phyloP scores from a whole-genome alignment of 306 rosid genomes.

The Cucurbita argyrosperma region DNA sequence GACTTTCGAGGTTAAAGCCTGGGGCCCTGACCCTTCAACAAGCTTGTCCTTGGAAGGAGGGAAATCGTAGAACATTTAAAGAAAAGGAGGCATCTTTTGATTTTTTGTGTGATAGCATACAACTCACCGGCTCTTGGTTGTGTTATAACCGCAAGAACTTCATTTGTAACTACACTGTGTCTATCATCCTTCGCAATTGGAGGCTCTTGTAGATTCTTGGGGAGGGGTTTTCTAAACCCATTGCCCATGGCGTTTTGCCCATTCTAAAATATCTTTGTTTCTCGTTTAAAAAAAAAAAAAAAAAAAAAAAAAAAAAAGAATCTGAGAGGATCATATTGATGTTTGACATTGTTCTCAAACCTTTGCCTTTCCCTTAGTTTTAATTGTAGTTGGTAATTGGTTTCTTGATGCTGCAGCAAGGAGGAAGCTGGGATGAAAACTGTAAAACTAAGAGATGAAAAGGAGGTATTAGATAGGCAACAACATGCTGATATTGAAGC shows the following conservation, averaged over 20 bases:
- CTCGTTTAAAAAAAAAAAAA: background rate
- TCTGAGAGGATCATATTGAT: background rate
- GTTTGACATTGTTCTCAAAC: background rate
- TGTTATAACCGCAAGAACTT: background rate
- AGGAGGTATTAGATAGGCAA: constrained; percentile 82
- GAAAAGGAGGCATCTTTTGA: background rate
- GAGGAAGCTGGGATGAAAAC: constrained; percentile 98
- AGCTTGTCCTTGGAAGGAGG: background rate
- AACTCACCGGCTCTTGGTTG: background rate
- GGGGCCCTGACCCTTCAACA: no score
- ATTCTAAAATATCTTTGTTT: background rate
- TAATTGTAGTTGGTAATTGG: background rate
- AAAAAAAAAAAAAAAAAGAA: background rate
- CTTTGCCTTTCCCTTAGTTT: background rate
- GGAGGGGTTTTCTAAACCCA: background rate
- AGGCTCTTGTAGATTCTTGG: background rate
- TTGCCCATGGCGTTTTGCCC: background rate
- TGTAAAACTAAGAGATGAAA: constrained; percentile 76
- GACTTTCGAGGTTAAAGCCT: no score
- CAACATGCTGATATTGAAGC: constrained; percentile 92
- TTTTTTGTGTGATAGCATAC: background rate
- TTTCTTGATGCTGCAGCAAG: constrained; percentile 44
- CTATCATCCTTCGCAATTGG: background rate
- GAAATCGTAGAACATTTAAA: background rate
- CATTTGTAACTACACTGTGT: background rate